A percentile compares a stretch with the other conserved stretches of the same genome.
Conservation (phyloP, 768 basidiomycete genomes). For the Termitomyces sp. region DNA sequence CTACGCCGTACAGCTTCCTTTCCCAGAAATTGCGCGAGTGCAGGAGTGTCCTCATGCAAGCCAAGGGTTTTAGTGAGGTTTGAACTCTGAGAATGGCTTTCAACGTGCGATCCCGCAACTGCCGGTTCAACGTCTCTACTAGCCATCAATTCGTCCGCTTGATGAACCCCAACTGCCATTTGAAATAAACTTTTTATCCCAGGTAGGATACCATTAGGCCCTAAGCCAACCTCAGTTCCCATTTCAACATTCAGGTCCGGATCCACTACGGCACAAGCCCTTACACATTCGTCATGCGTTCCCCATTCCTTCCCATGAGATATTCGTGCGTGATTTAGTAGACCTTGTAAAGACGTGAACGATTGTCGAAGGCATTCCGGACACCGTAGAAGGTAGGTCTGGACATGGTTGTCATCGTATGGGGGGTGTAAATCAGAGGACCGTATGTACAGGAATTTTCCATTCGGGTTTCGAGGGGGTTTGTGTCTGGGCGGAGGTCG, state of each 20-base stretch:
- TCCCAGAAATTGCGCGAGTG: conserved; percentile 43
- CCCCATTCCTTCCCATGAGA: conserved; percentile 46
- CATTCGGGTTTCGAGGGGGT: conserved; percentile 12
- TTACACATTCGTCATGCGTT: conserved; percentile 49
- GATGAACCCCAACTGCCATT: conserved; percentile 34
- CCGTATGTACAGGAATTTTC: conserved; percentile 34
- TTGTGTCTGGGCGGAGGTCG: conserved; percentile 22
- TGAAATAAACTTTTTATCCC: conserved; percentile 44
- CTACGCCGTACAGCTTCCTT: conserved; percentile 33
- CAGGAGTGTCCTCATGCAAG: conserved; percentile 42
- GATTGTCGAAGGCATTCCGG: conserved; percentile 37
- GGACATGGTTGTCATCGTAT: conserved; percentile 17
- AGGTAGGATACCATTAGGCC: conserved; percentile 35
- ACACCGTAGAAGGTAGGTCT: conserved; percentile 36
- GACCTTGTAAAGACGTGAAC: conserved; percentile 46
- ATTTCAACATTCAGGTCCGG: conserved; percentile 30
- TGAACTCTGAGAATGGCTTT: conserved; percentile 7
- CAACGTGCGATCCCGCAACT: neutral
- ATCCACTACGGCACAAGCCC: conserved; percentile 40
- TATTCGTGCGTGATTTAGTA: conserved; percentile 49
- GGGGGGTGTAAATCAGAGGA: conserved; percentile 19
- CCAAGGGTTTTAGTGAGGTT: conserved; percentile 39
- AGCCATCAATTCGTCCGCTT: neutral
- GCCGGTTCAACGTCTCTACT: neutral
- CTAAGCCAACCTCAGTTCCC: conserved; percentile 39